Conservation (phyloP, 2,329 filamentous ascomycete species). For the Cladosporium sp. region DNA sequence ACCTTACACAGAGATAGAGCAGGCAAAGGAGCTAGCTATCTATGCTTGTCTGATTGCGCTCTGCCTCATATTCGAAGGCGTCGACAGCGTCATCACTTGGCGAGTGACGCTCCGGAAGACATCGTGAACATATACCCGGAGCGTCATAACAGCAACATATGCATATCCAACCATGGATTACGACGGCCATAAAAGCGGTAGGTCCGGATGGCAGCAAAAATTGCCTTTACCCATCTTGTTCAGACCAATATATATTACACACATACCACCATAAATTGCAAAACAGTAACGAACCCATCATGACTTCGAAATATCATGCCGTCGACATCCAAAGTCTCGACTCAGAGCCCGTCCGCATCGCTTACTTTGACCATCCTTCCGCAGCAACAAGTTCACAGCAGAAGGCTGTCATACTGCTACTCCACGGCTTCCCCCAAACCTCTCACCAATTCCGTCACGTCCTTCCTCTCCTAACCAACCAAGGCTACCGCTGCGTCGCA, state of each 20-base stretch:
- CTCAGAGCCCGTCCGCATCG: slow-evolving; percentile 13
- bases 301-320: background rate
- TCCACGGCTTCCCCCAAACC: slow-evolving; percentile 45
- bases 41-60: no score
- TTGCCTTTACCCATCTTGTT: background rate
- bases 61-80: background rate
- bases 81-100: background rate
- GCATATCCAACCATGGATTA: no score
- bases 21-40: no score
- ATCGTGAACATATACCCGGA: background rate
- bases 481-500: slow-evolving; percentile 38
- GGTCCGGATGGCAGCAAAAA: background rate
- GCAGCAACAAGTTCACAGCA: background rate
- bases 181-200: background rate
- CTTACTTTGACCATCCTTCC: slow-evolving; percentile 19
- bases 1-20: no score
- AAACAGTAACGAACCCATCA: background rate
- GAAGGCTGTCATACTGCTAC: slow-evolving; percentile 35
- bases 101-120: background rate
- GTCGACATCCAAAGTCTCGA: background rate
- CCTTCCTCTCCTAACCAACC: slow-evolving; percentile 25
- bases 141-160: background rate
- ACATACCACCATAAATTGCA: no score
- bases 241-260: background rate
- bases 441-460: slow-evolving; percentile 37